These are phyloP conservation scores for Epichloe hybrida DNA, from an alignment of 2,329 filamentous ascomycete genomes.

Conservation along the genomic window DNA sequence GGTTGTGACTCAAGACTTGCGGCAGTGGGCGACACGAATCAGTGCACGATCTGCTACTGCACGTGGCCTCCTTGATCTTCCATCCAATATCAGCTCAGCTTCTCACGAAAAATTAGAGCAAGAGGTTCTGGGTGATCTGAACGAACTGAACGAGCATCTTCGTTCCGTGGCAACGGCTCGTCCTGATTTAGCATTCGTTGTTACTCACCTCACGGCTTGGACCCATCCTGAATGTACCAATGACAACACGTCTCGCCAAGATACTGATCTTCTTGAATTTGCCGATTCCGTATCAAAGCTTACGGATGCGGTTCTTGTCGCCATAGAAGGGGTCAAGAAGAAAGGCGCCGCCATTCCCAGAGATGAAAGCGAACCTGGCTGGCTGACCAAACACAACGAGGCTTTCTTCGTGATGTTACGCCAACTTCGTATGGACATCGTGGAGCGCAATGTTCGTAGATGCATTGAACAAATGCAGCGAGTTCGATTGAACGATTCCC, in stretches of 20 bases:
- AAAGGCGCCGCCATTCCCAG: slow-evolving; percentile 28
- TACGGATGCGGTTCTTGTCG: slow-evolving; percentile 66
- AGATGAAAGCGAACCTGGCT: slow-evolving; percentile 23
- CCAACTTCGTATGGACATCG: slow-evolving; percentile 43
- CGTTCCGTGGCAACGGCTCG: slow-evolving; percentile 23
- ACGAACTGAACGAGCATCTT: slow-evolving; percentile 28
- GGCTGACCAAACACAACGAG: slow-evolving; percentile 31
- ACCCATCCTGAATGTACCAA: slow-evolving; percentile 22
- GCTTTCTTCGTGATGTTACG: slow-evolving; percentile 39
- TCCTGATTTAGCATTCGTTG: slow-evolving; percentile 48
- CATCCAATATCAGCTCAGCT: slow-evolving; percentile 33
- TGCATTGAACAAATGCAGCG: slow-evolving; percentile 24
- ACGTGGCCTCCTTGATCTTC: slow-evolving; percentile 32
- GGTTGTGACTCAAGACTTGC: slow-evolving; percentile 29
- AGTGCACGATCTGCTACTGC: slow-evolving; percentile 28
- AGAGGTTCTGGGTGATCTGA: slow-evolving; percentile 23
- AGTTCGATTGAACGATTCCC: slow-evolving; percentile 16
- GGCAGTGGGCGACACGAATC: slow-evolving; percentile 37
- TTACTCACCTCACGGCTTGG: slow-evolving; percentile 57
- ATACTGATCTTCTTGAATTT: slow-evolving; percentile 28
- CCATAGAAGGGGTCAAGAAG: slow-evolving; percentile 58
- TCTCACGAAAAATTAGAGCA: slow-evolving; percentile 19
- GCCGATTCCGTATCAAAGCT: slow-evolving; percentile 46
- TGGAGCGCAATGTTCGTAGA: slow-evolving; percentile 30
- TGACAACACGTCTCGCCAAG: slow-evolving; percentile 4